phyloP scores from a whole-genome alignment of 139 green algal genomes.

The Pleodorina starrii region DNA sequence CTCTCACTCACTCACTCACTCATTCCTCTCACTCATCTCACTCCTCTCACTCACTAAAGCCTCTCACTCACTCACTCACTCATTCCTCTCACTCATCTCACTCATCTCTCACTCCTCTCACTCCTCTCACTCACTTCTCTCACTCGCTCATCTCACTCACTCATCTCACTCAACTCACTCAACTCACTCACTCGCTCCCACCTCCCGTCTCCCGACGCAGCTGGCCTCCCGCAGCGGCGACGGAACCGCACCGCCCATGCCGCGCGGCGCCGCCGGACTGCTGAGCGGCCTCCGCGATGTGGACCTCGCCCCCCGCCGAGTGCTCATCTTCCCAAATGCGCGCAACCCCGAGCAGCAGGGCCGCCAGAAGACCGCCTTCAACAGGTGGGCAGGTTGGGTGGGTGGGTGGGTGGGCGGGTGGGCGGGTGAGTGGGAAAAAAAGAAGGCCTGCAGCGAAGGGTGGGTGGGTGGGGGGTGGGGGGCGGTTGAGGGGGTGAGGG shows the following conservation, averaged over 20 bases:
- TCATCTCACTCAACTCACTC: neutral
- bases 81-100: neutral
- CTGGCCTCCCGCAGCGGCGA: neutral
- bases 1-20: neutral
- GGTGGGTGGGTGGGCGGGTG: neutral
- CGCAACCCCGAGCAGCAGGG: conserved; percentile 43
- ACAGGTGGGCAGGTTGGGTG: conserved; percentile 8
- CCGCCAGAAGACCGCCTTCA: conserved; percentile 13
- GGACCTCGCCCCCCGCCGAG: neutral
- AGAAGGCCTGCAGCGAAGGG: no score
- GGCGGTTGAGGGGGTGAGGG: no score
- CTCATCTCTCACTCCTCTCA: neutral
- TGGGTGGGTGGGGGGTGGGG: no score
- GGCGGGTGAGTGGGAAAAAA: neutral
- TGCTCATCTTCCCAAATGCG: conserved; percentile 31
- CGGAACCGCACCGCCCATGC: neutral
- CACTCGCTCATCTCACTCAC: neutral
- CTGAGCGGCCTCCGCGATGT: neutral
- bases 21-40: neutral
- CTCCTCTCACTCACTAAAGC: neutral
- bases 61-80: neutral
- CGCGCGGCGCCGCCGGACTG: neutral
- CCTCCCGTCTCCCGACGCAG: neutral
- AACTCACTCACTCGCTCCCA: neutral
- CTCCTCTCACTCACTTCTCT: neutral